These are phyloP conservation scores for Colletotrichum sp. DNA, from an alignment of 2,329 filamentous ascomycete genomes.

Conservation along the genomic window DNA sequence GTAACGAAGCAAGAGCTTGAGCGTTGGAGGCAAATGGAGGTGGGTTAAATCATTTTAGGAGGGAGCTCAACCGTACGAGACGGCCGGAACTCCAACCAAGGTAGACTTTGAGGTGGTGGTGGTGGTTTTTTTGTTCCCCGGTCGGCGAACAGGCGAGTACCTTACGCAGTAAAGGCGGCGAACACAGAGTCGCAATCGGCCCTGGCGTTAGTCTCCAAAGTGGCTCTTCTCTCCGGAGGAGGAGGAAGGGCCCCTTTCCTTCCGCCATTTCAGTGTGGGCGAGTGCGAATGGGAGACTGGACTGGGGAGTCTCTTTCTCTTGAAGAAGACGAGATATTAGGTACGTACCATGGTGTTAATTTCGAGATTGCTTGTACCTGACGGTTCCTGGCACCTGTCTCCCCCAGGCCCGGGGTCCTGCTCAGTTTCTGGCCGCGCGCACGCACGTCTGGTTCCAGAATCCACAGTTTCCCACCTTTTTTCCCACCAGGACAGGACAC, in stretches of 20 bases:
- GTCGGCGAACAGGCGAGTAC: background rate
- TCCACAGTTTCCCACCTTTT: background rate
- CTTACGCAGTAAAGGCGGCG: too few relatives aligned
- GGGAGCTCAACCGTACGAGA: background rate
- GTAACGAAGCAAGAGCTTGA: background rate
- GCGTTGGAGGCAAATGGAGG: background rate
- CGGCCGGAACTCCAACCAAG: background rate
- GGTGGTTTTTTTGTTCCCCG: background rate
- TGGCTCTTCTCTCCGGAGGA: background rate
- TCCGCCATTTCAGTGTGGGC: background rate
- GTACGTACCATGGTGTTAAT: background rate
- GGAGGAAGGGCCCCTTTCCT: background rate
- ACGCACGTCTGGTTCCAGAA: slow-evolving; percentile 13
- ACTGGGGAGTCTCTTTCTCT: background rate
- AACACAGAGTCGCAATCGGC: background rate
- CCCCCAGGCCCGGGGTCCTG: background rate
- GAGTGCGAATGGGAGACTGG: background rate
- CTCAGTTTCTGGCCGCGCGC: background rate
- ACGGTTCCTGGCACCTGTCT: background rate
- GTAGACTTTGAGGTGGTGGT: background rate
- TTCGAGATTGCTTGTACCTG: background rate
- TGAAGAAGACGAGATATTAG: background rate
- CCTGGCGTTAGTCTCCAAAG: background rate
- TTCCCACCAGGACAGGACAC: background rate
- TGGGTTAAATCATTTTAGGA: background rate